Conservation (phyloP, 2,329 filamentous ascomycete species). For the Trichoderma citrinoviride region DNA sequence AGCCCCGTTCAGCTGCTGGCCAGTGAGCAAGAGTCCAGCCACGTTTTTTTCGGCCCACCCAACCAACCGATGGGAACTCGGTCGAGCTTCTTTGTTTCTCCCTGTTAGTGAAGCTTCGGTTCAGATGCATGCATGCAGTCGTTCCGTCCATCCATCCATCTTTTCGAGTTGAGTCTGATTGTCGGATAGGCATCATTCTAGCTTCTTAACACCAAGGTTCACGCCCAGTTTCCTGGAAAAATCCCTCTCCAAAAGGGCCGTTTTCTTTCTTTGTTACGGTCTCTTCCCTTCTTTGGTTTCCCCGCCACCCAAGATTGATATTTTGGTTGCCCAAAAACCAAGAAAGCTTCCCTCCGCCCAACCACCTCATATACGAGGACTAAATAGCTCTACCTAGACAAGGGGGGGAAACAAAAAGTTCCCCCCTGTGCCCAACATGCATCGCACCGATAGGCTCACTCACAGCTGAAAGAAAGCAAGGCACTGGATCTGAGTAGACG, state of each 20-base stretch:
- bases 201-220: neutral
- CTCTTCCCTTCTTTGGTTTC: neutral
- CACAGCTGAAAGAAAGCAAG: too few relatives aligned
- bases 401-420: neutral
- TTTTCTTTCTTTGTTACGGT: neutral
- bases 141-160: neutral
- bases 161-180: neutral
- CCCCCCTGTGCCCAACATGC: neutral
- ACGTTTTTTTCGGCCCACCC: neutral
- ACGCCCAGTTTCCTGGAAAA: neutral
- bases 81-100: neutral
- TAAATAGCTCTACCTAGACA: too few relatives aligned
- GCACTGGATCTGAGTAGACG: neutral
- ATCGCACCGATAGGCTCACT: neutral
- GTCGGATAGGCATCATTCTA: neutral
- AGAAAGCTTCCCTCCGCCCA: neutral
- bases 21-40: neutral
- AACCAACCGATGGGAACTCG: neutral
- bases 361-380: constrained; percentile 14
- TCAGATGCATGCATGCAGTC: neutral
- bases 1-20: neutral
- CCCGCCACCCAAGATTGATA: neutral
- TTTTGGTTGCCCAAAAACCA: neutral
- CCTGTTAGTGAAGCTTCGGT: neutral
- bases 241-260: neutral